Conservation (phyloP, 2,329 filamentous ascomycete genomes). For the Paramyrothecium roridum region DNA sequence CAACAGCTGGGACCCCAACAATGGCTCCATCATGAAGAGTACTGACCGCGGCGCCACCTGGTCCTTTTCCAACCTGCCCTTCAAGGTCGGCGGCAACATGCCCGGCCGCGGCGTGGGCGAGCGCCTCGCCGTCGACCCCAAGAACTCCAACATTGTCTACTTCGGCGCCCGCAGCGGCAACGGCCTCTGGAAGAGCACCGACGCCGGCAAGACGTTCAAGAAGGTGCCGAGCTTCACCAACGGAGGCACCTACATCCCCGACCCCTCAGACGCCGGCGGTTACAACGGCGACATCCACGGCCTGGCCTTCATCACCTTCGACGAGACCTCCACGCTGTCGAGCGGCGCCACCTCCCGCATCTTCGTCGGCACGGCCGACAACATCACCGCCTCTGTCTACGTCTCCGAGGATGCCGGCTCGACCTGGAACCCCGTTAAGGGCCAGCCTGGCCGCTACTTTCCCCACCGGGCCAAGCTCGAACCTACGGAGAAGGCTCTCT, state of each 20-base stretch:
- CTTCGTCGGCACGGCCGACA: conserved; percentile 54
- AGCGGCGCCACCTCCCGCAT: conserved; percentile 51
- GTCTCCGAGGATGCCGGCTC: conserved; percentile 50
- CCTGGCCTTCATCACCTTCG: conserved; percentile 52
- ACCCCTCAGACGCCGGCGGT: conserved; percentile 41
- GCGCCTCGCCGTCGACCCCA: conserved; percentile 55
- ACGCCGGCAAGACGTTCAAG: conserved; percentile 50
- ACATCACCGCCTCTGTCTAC: conserved; percentile 48
- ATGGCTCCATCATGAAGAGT: conserved; percentile 51
- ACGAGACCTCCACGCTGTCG: conserved; percentile 42
- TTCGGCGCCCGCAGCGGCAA: conserved; percentile 58
- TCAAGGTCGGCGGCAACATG: conserved; percentile 62
- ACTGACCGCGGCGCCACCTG: conserved; percentile 53
- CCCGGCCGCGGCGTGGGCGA: conserved; percentile 58
- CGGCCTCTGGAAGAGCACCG: conserved; percentile 55
- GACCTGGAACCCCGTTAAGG: conserved; percentile 48
- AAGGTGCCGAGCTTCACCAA: conserved; percentile 51
- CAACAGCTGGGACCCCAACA: conserved; percentile 56
- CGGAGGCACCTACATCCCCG: conserved; percentile 43
- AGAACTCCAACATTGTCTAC: conserved; percentile 53
- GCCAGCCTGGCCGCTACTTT: conserved; percentile 47
- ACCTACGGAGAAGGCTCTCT: conserved; percentile 48
- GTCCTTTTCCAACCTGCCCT: conserved; percentile 44
- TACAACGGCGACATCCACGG: conserved; percentile 44
- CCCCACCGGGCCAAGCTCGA: conserved; percentile 53